phyloP scores from a whole-genome alignment of 768 basidiomycete genomes.

The Pulveroboletus sp. region DNA sequence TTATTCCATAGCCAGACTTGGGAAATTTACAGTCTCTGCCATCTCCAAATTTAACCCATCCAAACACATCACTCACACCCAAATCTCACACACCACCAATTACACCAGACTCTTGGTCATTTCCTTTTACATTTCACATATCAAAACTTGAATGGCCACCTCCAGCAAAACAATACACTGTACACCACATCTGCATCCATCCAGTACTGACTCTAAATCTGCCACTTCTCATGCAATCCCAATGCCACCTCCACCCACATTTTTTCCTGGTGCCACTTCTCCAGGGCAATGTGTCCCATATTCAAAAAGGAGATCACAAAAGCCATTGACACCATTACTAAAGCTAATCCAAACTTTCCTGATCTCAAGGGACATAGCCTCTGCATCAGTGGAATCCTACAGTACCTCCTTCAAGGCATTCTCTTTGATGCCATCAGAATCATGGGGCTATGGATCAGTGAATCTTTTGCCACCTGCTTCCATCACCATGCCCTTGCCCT shows the following conservation, averaged over 20 bases:
- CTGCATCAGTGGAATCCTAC: background rate
- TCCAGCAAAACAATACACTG: background rate
- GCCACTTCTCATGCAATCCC: background rate
- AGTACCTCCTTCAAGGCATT: background rate
- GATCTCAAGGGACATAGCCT: conserved; percentile 4
- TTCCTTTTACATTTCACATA: background rate
- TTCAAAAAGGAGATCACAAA: background rate
- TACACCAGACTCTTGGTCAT: background rate
- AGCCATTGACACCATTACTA: background rate
- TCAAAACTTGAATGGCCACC: background rate
- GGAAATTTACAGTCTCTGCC: background rate
- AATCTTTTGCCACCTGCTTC: background rate
- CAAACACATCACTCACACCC: background rate
- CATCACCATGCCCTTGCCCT: background rate
- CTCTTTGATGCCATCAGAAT: background rate
- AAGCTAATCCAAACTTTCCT: background rate
- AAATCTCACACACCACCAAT: background rate
- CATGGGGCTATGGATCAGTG: background rate
- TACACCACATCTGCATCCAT: too few relatives aligned
- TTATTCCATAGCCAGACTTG: background rate
- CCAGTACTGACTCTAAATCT: background rate
- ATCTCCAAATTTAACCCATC: background rate
- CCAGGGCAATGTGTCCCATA: background rate
- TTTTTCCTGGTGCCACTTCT: background rate
- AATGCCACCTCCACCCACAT: background rate